Percentiles rank a stretch among this genome's conserved stretches.
Evolutionary conservation across 176 grass and related monocot genomes (phyloP).

Genomic region (Carex kokanica): DNA sequence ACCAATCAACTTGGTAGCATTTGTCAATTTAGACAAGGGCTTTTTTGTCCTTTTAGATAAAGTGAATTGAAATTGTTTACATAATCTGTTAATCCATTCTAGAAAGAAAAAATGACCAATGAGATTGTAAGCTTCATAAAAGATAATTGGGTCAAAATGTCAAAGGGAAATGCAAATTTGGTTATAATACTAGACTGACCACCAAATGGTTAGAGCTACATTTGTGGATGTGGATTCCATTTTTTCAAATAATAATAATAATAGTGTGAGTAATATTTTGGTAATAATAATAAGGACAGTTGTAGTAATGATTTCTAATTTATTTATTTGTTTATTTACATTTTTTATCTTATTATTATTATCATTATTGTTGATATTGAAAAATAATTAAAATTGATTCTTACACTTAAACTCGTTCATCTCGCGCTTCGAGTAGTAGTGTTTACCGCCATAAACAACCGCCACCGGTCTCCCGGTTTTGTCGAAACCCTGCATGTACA

Average conservation of each 20-base stretch:
- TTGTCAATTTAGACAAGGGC: not conserved
- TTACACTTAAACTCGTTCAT: slow-evolving; percentile 63
- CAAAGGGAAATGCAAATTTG: not conserved
- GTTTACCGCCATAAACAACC: slow-evolving; percentile 38
- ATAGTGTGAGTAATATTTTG: too few relatives aligned
- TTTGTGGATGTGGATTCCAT: too few relatives aligned
- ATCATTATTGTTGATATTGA: not conserved
- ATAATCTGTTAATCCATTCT: not conserved
- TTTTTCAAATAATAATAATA: too few relatives aligned
- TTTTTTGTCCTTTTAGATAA: not conserved
- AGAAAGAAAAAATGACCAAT: not conserved
- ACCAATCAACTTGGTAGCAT: not conserved
- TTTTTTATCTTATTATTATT: not conserved
- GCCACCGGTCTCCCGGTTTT: slow-evolving; percentile 33
- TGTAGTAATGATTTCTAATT: not conserved
- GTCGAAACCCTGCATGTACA: slow-evolving; percentile 54
- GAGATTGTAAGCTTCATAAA: not conserved
- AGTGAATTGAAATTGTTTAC: not conserved
- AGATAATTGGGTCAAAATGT: not conserved
- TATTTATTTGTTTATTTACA: not conserved
- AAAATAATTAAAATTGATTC: not conserved
- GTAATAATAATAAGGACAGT: not conserved
- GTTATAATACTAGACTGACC: not conserved
- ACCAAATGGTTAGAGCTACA: not conserved
- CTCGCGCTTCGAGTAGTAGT: slow-evolving; percentile 35